Evolutionary conservation across 306 rosid genomes (phyloP).

Genomic region (Begonia loranthoides): DNA sequence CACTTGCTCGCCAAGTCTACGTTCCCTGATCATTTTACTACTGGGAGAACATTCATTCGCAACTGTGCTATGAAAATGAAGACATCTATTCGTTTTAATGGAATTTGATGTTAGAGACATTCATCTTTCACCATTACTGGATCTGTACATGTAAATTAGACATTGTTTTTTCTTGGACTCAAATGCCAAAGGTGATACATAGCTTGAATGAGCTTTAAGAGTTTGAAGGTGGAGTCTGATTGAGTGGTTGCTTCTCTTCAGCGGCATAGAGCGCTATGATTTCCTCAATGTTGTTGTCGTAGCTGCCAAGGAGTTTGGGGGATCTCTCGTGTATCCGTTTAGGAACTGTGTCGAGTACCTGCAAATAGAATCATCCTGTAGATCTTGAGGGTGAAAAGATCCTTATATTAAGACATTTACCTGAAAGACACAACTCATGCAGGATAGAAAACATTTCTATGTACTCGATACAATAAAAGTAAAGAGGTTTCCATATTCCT

Average conservation of each 20-base stretch:
- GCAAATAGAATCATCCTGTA: slow-evolving; percentile 12
- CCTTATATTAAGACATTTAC: too few relatives aligned
- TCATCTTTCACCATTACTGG: not conserved
- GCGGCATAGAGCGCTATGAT: slow-evolving; percentile 71
- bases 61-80: too few relatives aligned
- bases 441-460: too few relatives aligned
- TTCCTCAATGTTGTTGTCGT: slow-evolving; percentile 78
- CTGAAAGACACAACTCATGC: too few relatives aligned
- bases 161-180: not conserved
- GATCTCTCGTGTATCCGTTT: slow-evolving; percentile 65
- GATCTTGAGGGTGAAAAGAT: too few relatives aligned
- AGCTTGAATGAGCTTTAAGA: too few relatives aligned
- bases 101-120: not conserved
- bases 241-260: slow-evolving; percentile 31
- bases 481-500: not conserved
- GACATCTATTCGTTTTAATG: too few relatives aligned
- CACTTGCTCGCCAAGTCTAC: too few relatives aligned
- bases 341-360: slow-evolving; percentile 85
- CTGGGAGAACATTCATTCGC: too few relatives aligned
- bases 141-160: not conserved
- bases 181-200: too few relatives aligned
- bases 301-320: slow-evolving; percentile 83
- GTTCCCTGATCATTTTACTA: too few relatives aligned
- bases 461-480: not conserved
- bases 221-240: too few relatives aligned